phyloP scores from a whole-genome alignment of 176 grass and related monocot species.

The Aegilops umbellulata region DNA sequence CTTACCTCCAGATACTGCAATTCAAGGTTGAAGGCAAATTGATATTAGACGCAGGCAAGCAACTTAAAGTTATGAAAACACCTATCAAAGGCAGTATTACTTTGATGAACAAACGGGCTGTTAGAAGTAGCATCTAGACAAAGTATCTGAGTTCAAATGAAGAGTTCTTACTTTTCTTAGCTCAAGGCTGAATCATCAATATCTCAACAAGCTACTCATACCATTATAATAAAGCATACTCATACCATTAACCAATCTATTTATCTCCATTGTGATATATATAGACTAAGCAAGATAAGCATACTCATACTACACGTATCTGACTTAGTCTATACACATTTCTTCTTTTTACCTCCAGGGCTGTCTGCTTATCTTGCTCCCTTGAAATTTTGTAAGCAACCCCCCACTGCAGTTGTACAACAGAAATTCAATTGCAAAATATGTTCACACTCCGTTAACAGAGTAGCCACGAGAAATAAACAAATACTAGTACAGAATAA shows the following conservation, averaged over 20 bases:
- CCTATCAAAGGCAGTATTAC: not conserved
- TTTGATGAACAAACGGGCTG: not conserved
- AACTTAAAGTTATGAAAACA: constrained; percentile 5
- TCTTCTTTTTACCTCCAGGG: constrained; percentile 48
- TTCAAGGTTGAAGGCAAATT: constrained; percentile 47
- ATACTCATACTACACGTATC: not conserved
- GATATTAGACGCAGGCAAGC: constrained; percentile 25
- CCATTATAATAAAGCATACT: not conserved
- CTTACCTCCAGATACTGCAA: constrained; percentile 88
- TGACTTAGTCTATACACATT: too few relatives aligned
- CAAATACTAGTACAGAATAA: not conserved
- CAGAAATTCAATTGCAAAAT: not conserved
- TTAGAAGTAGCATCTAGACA: not conserved
- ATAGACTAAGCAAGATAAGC: too few relatives aligned
- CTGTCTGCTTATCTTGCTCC: constrained; percentile 74
- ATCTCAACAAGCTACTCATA: not conserved
- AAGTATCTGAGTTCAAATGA: not conserved
- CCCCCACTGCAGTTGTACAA: constrained; percentile 66
- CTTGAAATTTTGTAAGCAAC: constrained; percentile 74
- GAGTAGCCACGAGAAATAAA: not conserved
- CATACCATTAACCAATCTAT: not conserved
- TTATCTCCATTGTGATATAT: too few relatives aligned
- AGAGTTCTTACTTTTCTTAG: not conserved
- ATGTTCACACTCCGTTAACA: not conserved
- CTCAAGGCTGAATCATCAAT: not conserved